Evolutionary conservation across 768 basidiomycete genomes (phyloP).

Genomic region (Podaxis sp.): DNA sequence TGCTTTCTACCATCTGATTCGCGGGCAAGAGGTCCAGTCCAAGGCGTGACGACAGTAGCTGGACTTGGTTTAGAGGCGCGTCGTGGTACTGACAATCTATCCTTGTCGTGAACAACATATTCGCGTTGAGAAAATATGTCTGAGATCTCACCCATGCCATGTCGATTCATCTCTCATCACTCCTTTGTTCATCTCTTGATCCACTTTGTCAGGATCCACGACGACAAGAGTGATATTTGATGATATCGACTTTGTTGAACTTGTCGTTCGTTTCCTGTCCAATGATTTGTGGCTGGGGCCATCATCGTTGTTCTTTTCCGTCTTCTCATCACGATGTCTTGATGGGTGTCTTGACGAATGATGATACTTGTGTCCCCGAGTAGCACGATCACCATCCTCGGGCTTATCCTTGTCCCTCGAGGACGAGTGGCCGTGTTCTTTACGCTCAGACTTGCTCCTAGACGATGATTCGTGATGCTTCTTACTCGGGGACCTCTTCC

Average conservation of each 20-base stretch:
- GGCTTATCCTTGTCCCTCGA: constrained; percentile 18
- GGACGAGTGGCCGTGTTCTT: constrained; percentile 11
- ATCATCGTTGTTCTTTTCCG: constrained; percentile 21
- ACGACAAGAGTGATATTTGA: constrained; percentile 37
- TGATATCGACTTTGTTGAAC: constrained; percentile 15
- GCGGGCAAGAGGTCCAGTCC: constrained; percentile 40
- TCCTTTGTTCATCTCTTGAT: constrained; percentile 13
- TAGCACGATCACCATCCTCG: constrained; percentile 18
- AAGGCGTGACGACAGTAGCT: constrained; percentile 31
- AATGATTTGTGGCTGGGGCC: constrained; percentile 12
- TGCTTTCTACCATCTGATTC: constrained; percentile 22
- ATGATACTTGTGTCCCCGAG: neutral
- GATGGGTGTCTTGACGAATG: constrained; percentile 2
- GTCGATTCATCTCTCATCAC: constrained; percentile 15
- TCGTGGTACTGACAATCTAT: constrained; percentile 27
- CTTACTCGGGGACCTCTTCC: constrained; percentile 5
- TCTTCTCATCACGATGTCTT: constrained; percentile 16
- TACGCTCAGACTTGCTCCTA: constrained; percentile 14
- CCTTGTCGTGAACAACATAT: neutral
- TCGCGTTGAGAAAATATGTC: neutral
- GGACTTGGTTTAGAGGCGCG: constrained; percentile 20
- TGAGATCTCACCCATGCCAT: constrained; percentile 41
- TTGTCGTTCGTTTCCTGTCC: constrained; percentile 12
- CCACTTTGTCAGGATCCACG: constrained; percentile 31
- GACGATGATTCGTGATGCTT: constrained; percentile 6